phyloP scores from a whole-genome alignment of 2,329 filamentous ascomycete species.

The Aspergillus pseudonomiae region DNA sequence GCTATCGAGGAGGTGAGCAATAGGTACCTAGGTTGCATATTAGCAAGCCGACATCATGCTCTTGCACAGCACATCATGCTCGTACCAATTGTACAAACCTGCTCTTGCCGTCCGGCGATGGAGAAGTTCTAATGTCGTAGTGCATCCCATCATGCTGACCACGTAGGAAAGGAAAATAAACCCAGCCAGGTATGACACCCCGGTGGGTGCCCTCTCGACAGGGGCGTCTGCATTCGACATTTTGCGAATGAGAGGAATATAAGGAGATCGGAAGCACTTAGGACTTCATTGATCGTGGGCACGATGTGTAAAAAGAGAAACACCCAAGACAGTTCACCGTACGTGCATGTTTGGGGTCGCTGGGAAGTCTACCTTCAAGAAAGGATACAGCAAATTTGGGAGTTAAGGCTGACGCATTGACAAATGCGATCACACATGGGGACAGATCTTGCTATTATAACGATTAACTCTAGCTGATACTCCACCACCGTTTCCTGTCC shows the following conservation, averaged over 20 bases:
- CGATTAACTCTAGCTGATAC: constrained; percentile 1
- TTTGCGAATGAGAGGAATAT: constrained; percentile 10
- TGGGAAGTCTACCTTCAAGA: neutral
- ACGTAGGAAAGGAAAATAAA: constrained; percentile 71
- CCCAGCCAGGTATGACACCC: constrained; percentile 52
- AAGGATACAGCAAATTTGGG: neutral
- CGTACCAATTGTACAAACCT: constrained; percentile 71
- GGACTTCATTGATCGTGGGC: neutral
- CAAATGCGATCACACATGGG: constrained; percentile 1
- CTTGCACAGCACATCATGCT: neutral
- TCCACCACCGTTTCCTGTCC: neutral
- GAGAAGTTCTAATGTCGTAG: constrained; percentile 79
- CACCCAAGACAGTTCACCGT: neutral
- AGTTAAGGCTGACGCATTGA: constrained; percentile 3
- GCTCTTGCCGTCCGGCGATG: constrained; percentile 72
- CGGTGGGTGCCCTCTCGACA: constrained; percentile 13
- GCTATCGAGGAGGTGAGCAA: constrained; percentile 66
- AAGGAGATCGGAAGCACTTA: neutral
- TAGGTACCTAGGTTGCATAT: constrained; percentile 55
- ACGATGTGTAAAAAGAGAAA: neutral
- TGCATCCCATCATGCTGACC: constrained; percentile 73
- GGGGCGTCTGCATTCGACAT: constrained; percentile 24
- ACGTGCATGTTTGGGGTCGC: constrained; percentile 1
- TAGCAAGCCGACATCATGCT: neutral
- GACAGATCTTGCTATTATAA: constrained; percentile 4